A percentile compares a stretch with the other conserved stretches of the same genome.
Evolutionary conservation across 2,329 filamentous ascomycete species (phyloP).

Genomic region (Aspergillus chevalieri): DNA sequence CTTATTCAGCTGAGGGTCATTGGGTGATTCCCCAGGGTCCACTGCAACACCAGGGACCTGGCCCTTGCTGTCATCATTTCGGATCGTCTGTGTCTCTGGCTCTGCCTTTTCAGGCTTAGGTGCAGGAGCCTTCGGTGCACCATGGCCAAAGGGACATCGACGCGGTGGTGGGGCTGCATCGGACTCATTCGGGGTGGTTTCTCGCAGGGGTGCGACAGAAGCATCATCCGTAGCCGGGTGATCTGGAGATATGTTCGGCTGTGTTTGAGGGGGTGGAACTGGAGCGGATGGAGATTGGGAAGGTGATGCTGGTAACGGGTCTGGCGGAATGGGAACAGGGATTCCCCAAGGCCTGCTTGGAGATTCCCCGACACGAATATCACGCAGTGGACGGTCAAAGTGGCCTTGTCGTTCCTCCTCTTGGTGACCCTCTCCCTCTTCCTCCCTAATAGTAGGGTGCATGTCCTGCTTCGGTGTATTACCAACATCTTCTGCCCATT

Average conservation of each 20-base stretch:
- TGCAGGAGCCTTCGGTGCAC: slow-evolving; percentile 11
- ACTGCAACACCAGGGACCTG: slow-evolving; percentile 3
- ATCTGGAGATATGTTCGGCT: slow-evolving; percentile 8
- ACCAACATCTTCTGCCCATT: slow-evolving; percentile 76
- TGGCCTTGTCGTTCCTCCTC: slow-evolving; percentile 61
- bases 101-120: slow-evolving; percentile 6
- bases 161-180: slow-evolving; percentile 16
- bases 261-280: slow-evolving; percentile 12
- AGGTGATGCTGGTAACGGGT: slow-evolving; percentile 21
- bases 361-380: slow-evolving; percentile 87
- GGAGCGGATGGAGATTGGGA: slow-evolving; percentile 17
- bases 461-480: slow-evolving; percentile 41
- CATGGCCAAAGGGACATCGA: slow-evolving; percentile 32
- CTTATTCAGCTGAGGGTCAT: slow-evolving; percentile 7
- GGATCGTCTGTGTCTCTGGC: slow-evolving; percentile 10
- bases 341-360: slow-evolving; percentile 93
- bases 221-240: slow-evolving; percentile 6
- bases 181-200: slow-evolving; percentile 2
- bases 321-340: slow-evolving; percentile 60
- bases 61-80: slow-evolving; percentile 9
- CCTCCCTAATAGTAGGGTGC: slow-evolving; percentile 33
- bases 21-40: slow-evolving; percentile 3
- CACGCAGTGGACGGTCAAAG: slow-evolving; percentile 80
- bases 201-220: slow-evolving; percentile 6
- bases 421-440: slow-evolving; percentile 34